Evolutionary conservation across 2,329 filamentous ascomycete genomes (phyloP), one percentile per base, ranked within the genome.

Genomic region (Aspergillus viridinutans): DNA sequence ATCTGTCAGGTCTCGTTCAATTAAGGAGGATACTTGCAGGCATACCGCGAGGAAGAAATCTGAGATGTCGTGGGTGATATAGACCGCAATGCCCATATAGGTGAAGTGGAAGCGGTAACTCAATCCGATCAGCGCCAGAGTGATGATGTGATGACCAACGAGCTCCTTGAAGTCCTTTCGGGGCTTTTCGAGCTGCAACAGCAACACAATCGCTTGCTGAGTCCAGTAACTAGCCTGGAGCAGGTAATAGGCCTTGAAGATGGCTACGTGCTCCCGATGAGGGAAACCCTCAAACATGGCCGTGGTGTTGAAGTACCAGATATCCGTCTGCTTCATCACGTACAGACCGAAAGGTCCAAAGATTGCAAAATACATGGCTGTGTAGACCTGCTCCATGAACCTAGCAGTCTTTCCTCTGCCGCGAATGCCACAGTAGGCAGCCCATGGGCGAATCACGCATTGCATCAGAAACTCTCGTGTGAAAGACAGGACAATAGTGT

Each of bases 21-120:
- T n/a, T 5, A 29, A 51, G n/a, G 28, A 35, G 50, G 35, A 38
- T 40, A 32, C 59, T 10, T 20, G 49, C 38, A 55, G 49, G 43
- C 66, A 53, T 84, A 92, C 90, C 40, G 93, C 92, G 48, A 97
- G 83, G 84, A 97, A 97, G 78, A 97, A 96, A 74, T 97, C 92
- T 58, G 88, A 92, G 60, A 97, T 90, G 71, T 97, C 92, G 75
- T 96, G 91, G 9, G 92, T 96, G 60, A 94, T 91, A 75, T 96
- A 97, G 35, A 97, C 91, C 21, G 91, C 90, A 55, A 97, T 78
- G 26, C 92, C 92, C 72, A 97, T 95, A 76, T 96, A 93, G 21
- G 92, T 95, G 74, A 97, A 97, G 76, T 97, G 92, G 80, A 96
- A 97, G 59, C 91, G 86, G 78, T 97, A 97, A 78, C 90, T 94